Conservation (phyloP, 371 early-diverging fungal genomes). For the Mucor racemosus region DNA sequence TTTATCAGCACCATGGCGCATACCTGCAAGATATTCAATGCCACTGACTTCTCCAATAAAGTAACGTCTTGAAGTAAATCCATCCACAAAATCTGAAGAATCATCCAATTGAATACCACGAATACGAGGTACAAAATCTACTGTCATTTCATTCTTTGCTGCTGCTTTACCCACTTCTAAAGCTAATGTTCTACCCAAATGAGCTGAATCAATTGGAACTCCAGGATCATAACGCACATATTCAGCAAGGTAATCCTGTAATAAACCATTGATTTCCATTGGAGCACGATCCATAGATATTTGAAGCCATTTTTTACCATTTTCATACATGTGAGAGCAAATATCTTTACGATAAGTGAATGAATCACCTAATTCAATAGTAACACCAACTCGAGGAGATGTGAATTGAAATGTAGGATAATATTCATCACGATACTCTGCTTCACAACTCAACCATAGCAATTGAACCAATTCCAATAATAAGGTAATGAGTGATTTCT, state of each 20-base stretch:
- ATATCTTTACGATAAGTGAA: conserved; percentile 76
- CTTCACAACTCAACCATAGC: conserved; percentile 82
- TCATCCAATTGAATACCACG: conserved; percentile 55
- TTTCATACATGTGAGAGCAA: conserved; percentile 63
- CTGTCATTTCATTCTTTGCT: conserved; percentile 50
- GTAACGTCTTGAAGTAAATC: conserved; percentile 59
- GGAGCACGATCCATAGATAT: conserved; percentile 56
- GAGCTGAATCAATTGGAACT: conserved; percentile 56
- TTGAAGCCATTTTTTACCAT: conserved; percentile 73
- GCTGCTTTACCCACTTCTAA: conserved; percentile 71
- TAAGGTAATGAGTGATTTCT: conserved; percentile 62
- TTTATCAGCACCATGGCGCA: not conserved
- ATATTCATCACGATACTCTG: conserved; percentile 83
- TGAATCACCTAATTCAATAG: conserved; percentile 78
- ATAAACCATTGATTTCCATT: conserved; percentile 64
- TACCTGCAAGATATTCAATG: conserved; percentile 41
- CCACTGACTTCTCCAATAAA: conserved; percentile 69
- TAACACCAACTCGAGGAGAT: conserved; percentile 66
- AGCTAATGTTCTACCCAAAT: conserved; percentile 78
- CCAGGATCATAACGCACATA: conserved; percentile 57
- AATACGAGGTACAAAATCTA: conserved; percentile 53
- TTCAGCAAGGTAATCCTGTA: conserved; percentile 73
- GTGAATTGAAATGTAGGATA: conserved; percentile 78
- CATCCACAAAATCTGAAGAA: conserved; percentile 63
- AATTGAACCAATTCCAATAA: conserved; percentile 79